Evolutionary conservation across 768 basidiomycete species (phyloP), one percentile per base, ranked within the genome.

Genomic region (Leccinum subgranulosum): DNA sequence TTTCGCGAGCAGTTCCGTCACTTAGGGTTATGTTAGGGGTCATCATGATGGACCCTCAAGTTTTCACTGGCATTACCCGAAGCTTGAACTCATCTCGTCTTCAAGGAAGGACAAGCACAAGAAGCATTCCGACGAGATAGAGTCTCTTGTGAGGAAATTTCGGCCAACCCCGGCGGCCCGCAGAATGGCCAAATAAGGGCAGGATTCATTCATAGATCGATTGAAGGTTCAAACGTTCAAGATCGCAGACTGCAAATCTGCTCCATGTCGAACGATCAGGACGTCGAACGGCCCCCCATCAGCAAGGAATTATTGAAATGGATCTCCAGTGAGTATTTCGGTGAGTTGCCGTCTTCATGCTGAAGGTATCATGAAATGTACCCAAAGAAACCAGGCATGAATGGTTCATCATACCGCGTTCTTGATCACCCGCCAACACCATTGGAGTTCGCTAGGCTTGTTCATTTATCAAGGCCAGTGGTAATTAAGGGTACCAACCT

Each of bases 401-500:
- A 90, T 63, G 85, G 85, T 15, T 66, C 73, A 34, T 72, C 76
- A 25, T 75, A 81, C 53, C 77, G 81, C 41, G 70, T 78, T 17
- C 70, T 88, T 8, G 74, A 83, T 33, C 56, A 63, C 12, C 80
- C 85, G 14, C 91, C 92, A 25, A 81, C 84, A 0, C 71, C 88
- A 6, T 64, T 91, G 21, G 83, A 92, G 66, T 92, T 93, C 63
- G 76, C 84, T 39, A 76, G 84, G 51, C 72, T 92, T 17, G 79
- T 87, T 6, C 82, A 85, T 60, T 76, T 89, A 48, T 84, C 85
- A 12, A 77, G 90, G 57, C 92, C 92, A 4, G 87, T 86, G 15
- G 66, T 93, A 8, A 87, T 94, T 54, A 82, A 82, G 78, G 85
- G 92, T 83, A 39, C 17, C n/a, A 7, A 47, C 51, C 31, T 34